These are phyloP conservation scores for Hymenotorrendiella dingleyae DNA, from an alignment of 2,329 filamentous ascomycete genomes.

Conservation along the genomic window DNA sequence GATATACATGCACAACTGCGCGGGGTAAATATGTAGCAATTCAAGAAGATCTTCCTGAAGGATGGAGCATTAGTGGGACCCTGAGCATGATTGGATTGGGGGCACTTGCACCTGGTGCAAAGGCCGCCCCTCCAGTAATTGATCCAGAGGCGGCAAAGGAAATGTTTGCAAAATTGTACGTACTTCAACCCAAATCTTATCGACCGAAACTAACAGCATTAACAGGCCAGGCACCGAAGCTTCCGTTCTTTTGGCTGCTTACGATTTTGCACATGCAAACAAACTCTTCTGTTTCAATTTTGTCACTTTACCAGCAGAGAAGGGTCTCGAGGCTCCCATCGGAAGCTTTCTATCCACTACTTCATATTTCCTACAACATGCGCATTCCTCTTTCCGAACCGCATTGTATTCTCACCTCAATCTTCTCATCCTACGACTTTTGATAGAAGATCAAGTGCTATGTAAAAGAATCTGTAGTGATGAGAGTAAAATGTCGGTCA, in stretches of 20 bases:
- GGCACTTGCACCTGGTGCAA: slow-evolving; percentile 62
- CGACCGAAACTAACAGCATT: slow-evolving; percentile 11
- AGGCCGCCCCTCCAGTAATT: slow-evolving; percentile 54
- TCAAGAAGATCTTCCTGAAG: slow-evolving; percentile 84
- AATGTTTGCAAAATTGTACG: slow-evolving; percentile 73
- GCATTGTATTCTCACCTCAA: slow-evolving; percentile 80
- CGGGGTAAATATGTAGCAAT: slow-evolving; percentile 76
- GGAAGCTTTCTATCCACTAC: slow-evolving; percentile 79
- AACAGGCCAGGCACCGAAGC: slow-evolving; percentile 71
- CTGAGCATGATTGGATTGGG: slow-evolving; percentile 81
- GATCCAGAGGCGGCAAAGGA: slow-evolving; percentile 77
- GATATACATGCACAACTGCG: slow-evolving; percentile 61
- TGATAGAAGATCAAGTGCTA: slow-evolving; percentile 78
- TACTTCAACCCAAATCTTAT: slow-evolving; percentile 13
- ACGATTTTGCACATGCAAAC: slow-evolving; percentile 91
- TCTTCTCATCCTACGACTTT: slow-evolving; percentile 75
- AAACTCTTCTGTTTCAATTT: slow-evolving; percentile 90
- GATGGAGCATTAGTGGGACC: slow-evolving; percentile 78
- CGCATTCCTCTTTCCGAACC: slow-evolving; percentile 73
- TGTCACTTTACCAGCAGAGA: slow-evolving; percentile 57
- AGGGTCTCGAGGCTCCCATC: slow-evolving; percentile 67
- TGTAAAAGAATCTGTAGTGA: slow-evolving; percentile 81
- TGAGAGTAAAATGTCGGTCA: slow-evolving; percentile 66
- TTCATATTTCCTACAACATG: slow-evolving; percentile 91
- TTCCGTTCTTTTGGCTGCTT: slow-evolving; percentile 75